phyloP scores from a whole-genome alignment of 352 stramenopile species.

The Phytophthora sansomeana region DNA sequence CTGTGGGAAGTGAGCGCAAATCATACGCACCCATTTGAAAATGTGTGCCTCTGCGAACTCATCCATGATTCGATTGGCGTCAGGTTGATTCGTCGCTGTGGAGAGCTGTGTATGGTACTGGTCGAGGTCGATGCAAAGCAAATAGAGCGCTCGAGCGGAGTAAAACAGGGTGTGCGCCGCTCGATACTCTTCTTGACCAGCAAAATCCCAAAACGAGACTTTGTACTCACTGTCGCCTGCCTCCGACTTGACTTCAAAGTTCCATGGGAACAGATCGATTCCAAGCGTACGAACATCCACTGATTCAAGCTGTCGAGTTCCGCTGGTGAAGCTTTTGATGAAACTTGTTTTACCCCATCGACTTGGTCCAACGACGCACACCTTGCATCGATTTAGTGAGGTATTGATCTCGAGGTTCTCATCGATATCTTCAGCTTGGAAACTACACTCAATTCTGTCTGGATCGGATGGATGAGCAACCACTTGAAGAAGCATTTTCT shows the following conservation, averaged over 20 bases:
- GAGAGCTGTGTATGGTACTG: slow-evolving; percentile 6
- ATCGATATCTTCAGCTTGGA: too few relatives aligned
- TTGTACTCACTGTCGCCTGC: slow-evolving; percentile 5
- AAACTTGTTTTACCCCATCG: slow-evolving; percentile 45
- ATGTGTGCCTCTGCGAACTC: slow-evolving; percentile 18
- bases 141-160: slow-evolving; percentile 21
- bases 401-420: too few relatives aligned
- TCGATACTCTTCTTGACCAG: slow-evolving; percentile 24
- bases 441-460: too few relatives aligned
- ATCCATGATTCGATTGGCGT: slow-evolving; percentile 8
- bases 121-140: slow-evolving; percentile 17
- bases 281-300: slow-evolving; percentile 38
- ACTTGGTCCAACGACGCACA: slow-evolving; percentile 41
- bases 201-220: slow-evolving; percentile 25
- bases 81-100: neutral
- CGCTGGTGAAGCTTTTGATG: slow-evolving; percentile 33
- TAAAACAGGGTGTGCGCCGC: slow-evolving; percentile 22
- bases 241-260: neutral
- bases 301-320: neutral
- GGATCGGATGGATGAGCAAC: too few relatives aligned
- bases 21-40: slow-evolving; percentile 14
- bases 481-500: too few relatives aligned
- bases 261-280: slow-evolving; percentile 39
- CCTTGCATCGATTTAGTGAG: slow-evolving; percentile 12
- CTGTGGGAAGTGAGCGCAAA: slow-evolving; percentile 8